Base-by-base conservation (phyloP, 2,329 filamentous ascomycete species). In the Epichloe scottii region DNA sequence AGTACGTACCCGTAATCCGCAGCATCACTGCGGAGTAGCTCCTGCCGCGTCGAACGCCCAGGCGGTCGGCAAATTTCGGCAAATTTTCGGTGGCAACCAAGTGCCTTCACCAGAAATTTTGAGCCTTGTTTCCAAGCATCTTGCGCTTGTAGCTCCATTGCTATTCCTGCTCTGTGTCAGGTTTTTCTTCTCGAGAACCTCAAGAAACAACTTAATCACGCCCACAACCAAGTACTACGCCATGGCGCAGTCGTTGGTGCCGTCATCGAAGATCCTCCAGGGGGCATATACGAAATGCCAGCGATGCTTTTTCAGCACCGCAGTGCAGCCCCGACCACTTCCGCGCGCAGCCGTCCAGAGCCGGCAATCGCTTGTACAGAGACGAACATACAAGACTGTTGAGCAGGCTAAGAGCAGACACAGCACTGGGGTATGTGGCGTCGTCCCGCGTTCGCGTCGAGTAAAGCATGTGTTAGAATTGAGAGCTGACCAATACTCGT, bases 401-500 rank as follows among this genome's bases (percentile, higher is more conserved):
- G 77, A 81, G 59, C 72, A 81, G 67, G 75, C 76, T 45, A 78
- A 76, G 67, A 79, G 75, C 63, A 68, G 77, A 55, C 74, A 81
- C 57, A 71, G 73, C 55, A 76, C 75, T 48, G 78, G 78, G 51
- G 75, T 78, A 72, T 55, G 73, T 56, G 46, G 49, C 3, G 10
- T 6, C 7, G 7, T 15, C 15, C 40, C 42, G 12, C 12, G 11
- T 12, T 10, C 8, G 3, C 15, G 8, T 10, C n/a, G n/a, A 17
- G 4, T 19, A 40, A 23, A 38, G 39, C 10, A 30, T 11, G 8
- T 30, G 30, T 3, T 30, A 19, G 14, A 34, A 11, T 19, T 42
- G 42, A 43, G 14, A 40, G 58, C 63, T 65, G 60, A 65, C 61
- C 56, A 56, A 56, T 52, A 30, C 41, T 21, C 35, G 45, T 12